A percentile compares a stretch with the other conserved stretches of the same genome.
Conservation (phyloP, 306 rosid genomes). For the Potentilla sterilis region DNA sequence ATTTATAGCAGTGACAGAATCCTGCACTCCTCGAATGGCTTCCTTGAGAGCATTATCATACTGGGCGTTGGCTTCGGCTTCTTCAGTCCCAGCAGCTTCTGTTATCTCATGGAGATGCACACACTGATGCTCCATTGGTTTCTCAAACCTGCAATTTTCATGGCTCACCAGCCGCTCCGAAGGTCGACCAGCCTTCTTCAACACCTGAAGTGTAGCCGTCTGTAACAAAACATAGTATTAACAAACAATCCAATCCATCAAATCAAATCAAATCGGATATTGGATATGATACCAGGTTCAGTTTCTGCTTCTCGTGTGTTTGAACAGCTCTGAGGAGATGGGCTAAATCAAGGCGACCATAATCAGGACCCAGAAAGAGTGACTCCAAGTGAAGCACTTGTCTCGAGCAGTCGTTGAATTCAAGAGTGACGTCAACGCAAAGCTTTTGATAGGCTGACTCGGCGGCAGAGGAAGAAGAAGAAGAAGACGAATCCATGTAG, state of each 20-base stretch:
- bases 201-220: constrained; percentile 80
- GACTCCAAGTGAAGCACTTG: constrained; percentile 74
- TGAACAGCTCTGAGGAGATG: constrained; percentile 80
- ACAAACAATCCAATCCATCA: not conserved
- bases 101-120: constrained; percentile 78
- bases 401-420: constrained; percentile 82
- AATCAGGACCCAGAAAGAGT: constrained; percentile 49
- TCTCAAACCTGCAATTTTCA: constrained; percentile 66
- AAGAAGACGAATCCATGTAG: constrained; percentile 29
- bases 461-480: constrained; percentile 20
- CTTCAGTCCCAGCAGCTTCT: constrained; percentile 81
- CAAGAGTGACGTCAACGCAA: constrained; percentile 72
- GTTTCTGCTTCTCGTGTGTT: constrained; percentile 78
- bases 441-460: constrained; percentile 68
- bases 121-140: constrained; percentile 69
- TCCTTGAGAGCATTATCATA: constrained; percentile 84
- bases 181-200: constrained; percentile 84
- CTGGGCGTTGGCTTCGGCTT: constrained; percentile 87
- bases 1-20: constrained; percentile 70
- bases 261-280: too few relatives aligned
- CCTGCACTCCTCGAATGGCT: constrained; percentile 88
- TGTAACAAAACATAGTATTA: constrained; percentile 26
- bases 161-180: constrained; percentile 82
- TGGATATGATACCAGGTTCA: constrained; percentile 76
- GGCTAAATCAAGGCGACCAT: constrained; percentile 67